A percentile compares a stretch with the other conserved stretches of the same genome.
Evolutionary conservation across 805 yeast species (phyloP).

Genomic region (Danielia reshetovae): DNA sequence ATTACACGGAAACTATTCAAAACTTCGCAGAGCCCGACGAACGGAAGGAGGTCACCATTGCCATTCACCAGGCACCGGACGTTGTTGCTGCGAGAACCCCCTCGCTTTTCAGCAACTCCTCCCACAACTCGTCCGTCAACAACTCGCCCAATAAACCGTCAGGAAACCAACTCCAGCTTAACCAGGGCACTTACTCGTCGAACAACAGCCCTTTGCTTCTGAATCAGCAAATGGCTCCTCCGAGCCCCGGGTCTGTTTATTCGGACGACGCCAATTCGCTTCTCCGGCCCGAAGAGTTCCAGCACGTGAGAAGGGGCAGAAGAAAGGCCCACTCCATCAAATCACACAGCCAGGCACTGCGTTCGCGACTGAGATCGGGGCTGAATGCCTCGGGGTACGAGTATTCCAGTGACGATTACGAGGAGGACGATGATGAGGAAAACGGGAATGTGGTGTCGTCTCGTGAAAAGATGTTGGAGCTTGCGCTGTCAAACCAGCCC

Average conservation of each 20-base stretch:
- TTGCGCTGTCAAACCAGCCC: slow-evolving; percentile 55
- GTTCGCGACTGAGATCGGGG: slow-evolving; percentile 29
- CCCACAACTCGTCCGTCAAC: slow-evolving; percentile 27
- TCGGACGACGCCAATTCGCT: slow-evolving; percentile 14
- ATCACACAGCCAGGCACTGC: slow-evolving; percentile 2
- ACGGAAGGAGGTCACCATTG: slow-evolving; percentile 13
- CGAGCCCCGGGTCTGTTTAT: slow-evolving; percentile 13
- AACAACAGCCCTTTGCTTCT: slow-evolving; percentile 4
- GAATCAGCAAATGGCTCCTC: not conserved
- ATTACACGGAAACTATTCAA: slow-evolving; percentile 10
- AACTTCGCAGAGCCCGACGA: slow-evolving; percentile 1
- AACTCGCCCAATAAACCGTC: slow-evolving; percentile 29
- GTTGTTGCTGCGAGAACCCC: slow-evolving; percentile 45
- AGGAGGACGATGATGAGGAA: slow-evolving; percentile 5
- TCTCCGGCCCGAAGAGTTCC: slow-evolving; percentile 37
- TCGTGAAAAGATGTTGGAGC: slow-evolving; percentile 59
- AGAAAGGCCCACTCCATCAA: slow-evolving; percentile 26
- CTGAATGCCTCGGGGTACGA: slow-evolving; percentile 2
- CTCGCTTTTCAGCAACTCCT: slow-evolving; percentile 52
- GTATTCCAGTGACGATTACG: slow-evolving; percentile 5
- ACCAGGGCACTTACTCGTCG: slow-evolving; percentile 1
- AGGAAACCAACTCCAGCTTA: slow-evolving; percentile 7
- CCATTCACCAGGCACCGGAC: slow-evolving; percentile 23
- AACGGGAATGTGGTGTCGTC: slow-evolving; percentile 19
- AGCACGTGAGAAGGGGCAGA: slow-evolving; percentile 39